These are phyloP conservation scores for Fusarium chuoi DNA, from an alignment of 2,329 filamentous ascomycete genomes.

Conservation along the genomic window DNA sequence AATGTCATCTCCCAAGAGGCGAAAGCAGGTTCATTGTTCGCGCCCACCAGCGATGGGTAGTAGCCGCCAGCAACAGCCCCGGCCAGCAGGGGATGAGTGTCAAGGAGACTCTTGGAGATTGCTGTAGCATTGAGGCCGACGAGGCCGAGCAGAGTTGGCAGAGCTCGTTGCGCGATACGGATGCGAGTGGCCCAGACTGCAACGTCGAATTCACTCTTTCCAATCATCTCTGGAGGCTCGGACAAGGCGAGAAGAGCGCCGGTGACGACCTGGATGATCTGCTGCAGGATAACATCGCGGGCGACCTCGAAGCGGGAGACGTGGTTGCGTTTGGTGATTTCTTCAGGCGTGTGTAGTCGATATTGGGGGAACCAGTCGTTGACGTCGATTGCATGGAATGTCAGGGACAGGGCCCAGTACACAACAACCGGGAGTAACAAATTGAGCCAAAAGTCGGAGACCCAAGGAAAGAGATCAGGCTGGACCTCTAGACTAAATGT, in stretches of 20 bases:
- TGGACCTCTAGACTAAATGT: constrained; percentile 78
- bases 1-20: constrained; percentile 81
- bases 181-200: constrained; percentile 90
- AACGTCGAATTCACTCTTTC: constrained; percentile 86
- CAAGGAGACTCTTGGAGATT: constrained; percentile 79
- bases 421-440: constrained; percentile 80
- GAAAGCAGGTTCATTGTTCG: constrained; percentile 75
- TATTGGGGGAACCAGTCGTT: constrained; percentile 90
- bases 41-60: constrained; percentile 77
- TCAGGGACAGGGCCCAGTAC: constrained; percentile 87
- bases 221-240: constrained; percentile 78
- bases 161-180: constrained; percentile 78
- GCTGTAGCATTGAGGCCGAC: constrained; percentile 80
- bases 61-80: constrained; percentile 81
- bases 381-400: constrained; percentile 89
- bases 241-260: constrained; percentile 74
- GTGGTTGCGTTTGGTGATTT: constrained; percentile 87
- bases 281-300: constrained; percentile 91
- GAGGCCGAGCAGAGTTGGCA: constrained; percentile 76
- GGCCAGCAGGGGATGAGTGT: constrained; percentile 77
- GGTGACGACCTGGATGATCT: constrained; percentile 84
- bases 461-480: constrained; percentile 77
- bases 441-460: constrained; percentile 84
- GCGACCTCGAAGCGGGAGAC: constrained; percentile 86
- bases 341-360: constrained; percentile 92